phyloP scores from a whole-genome alignment of 176 grass and related monocot species.

The Hordeum vulgare region DNA sequence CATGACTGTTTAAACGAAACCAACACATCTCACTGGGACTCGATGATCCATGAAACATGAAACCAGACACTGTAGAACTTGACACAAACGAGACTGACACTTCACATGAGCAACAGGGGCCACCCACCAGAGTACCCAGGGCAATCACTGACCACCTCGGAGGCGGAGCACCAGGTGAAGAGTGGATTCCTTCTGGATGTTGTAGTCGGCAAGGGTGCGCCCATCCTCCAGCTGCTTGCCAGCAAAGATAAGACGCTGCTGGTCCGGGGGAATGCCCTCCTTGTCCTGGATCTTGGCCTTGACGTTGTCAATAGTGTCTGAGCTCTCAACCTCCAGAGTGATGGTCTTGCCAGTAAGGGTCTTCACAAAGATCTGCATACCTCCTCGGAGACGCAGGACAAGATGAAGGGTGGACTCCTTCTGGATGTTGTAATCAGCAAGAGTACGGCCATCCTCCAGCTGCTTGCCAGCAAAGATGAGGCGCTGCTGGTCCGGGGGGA shows the following conservation, averaged over 20 bases:
- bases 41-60: too few species aligned
- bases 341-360: background rate
- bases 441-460: constrained; percentile 56
- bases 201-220: constrained; percentile 51
- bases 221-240: constrained; percentile 75
- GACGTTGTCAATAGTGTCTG: background rate
- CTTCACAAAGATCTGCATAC: constrained; percentile 45
- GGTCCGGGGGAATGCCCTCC: constrained; percentile 61
- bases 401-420: constrained; percentile 58
- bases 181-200: constrained; percentile 69
- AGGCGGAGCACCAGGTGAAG: constrained; percentile 63
- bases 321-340: background rate
- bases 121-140: background rate
- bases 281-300: constrained; percentile 74
- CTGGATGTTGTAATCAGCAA: constrained; percentile 64
- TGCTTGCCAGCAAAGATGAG: constrained; percentile 51
- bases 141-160: constrained; percentile 43
- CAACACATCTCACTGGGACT: background rate
- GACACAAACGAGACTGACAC: background rate
- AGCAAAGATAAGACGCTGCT: constrained; percentile 51
- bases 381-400: constrained; percentile 15
- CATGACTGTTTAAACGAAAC: background rate
- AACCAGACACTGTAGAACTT: background rate
- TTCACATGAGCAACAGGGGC: too few species aligned
- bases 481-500: constrained; percentile 55